phyloP scores from a whole-genome alignment of 495 filamentous ascomycete genomes.

The Hypoxylon rickii region DNA sequence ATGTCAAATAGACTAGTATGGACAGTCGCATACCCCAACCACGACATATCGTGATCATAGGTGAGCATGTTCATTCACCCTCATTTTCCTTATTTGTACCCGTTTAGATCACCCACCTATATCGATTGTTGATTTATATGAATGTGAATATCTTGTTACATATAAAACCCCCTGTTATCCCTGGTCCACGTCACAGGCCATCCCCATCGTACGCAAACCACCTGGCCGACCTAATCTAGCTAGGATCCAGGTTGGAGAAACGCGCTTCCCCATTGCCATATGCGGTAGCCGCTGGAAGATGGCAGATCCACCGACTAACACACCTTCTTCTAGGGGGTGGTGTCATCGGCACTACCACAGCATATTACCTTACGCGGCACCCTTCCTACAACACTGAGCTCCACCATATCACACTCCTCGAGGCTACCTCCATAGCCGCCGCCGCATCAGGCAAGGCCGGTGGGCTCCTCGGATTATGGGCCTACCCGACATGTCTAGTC shows the following conservation, averaged over 20 bases:
- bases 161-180: too few species aligned
- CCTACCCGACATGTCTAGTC: slow-evolving; percentile 84
- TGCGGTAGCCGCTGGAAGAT: not conserved
- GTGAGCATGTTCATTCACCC: slow-evolving; percentile 48
- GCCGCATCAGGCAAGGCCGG: slow-evolving; percentile 96
- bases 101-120: not conserved
- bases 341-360: slow-evolving; percentile 91
- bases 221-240: slow-evolving; percentile 1
- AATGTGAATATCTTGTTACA: too few species aligned
- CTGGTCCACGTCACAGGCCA: slow-evolving; percentile 1
- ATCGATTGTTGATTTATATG: not conserved
- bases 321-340: slow-evolving; percentile 74
- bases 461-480: slow-evolving; percentile 89
- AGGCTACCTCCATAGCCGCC: slow-evolving; percentile 85
- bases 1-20: slow-evolving; percentile 40
- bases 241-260: slow-evolving; percentile 24
- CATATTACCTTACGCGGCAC: slow-evolving; percentile 92
- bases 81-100: not conserved
- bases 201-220: not conserved
- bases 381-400: slow-evolving; percentile 74
- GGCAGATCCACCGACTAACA: slow-evolving; percentile 18
- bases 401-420: slow-evolving; percentile 84
- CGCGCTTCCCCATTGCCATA: slow-evolving; percentile 1
- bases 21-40: slow-evolving; percentile 39
- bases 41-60: slow-evolving; percentile 71